phyloP scores from a whole-genome alignment of 139 green algal genomes.

The Coccomyxa sp. region DNA sequence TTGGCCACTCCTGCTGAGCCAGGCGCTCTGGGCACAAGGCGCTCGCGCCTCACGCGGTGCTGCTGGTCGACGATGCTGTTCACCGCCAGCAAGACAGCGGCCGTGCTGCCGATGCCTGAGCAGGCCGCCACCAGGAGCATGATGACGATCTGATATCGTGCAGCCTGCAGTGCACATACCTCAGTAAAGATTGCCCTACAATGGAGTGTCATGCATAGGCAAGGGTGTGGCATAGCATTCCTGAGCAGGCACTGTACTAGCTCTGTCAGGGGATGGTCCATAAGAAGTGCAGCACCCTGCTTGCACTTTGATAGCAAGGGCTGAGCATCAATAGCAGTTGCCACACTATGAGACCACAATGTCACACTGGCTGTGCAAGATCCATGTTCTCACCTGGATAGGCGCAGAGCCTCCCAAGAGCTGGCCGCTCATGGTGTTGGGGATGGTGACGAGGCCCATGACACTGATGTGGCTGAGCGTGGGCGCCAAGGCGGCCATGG shows the following conservation, averaged over 20 bases:
- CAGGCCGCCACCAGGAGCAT: slow-evolving; percentile 59
- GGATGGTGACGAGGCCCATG: slow-evolving; percentile 30
- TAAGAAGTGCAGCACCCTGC: too few relatives aligned
- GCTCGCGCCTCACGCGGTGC: slow-evolving; percentile 17
- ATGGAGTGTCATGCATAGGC: too few relatives aligned
- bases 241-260: too few relatives aligned
- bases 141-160: slow-evolving; percentile 34
- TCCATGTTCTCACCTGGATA: slow-evolving; percentile 33
- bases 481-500: slow-evolving; percentile 67
- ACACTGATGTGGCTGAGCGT: slow-evolving; percentile 73
- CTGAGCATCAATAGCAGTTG: too few relatives aligned
- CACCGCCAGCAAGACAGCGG: slow-evolving; percentile 11
- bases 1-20: slow-evolving; percentile 3
- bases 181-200: too few relatives aligned
- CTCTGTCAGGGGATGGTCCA: too few relatives aligned
- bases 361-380: too few relatives aligned
- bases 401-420: slow-evolving; percentile 71
- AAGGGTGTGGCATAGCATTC: too few relatives aligned
- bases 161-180: slow-evolving; percentile 6
- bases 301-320: too few relatives aligned
- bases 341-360: too few relatives aligned
- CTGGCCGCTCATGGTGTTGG: slow-evolving; percentile 80
- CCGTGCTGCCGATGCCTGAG: slow-evolving; percentile 2
- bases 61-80: slow-evolving; percentile 12
- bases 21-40: slow-evolving; percentile 1